These are phyloP conservation scores for Xylariaceae sp. DNA, from an alignment of 2,329 filamentous ascomycete genomes.

Conservation along the genomic window DNA sequence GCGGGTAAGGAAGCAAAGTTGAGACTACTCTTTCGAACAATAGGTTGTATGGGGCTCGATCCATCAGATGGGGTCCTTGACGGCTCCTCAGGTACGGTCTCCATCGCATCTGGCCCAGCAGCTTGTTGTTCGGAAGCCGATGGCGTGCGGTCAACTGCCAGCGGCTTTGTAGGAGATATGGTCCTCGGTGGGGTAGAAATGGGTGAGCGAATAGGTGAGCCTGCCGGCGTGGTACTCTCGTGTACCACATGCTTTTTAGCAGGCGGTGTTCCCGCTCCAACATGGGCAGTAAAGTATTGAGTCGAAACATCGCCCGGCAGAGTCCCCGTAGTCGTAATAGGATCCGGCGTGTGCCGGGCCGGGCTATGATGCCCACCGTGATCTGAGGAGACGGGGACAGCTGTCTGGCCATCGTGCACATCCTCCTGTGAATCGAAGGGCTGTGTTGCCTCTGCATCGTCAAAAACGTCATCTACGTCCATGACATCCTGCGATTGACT, in stretches of 20 bases:
- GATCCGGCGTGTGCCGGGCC: slow-evolving; percentile 24
- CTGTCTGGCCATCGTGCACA: slow-evolving; percentile 24
- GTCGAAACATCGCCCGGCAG: slow-evolving; percentile 28
- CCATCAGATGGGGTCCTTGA: slow-evolving; percentile 64
- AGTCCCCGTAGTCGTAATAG: slow-evolving; percentile 20
- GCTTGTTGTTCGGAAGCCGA: slow-evolving; percentile 20
- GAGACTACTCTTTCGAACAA: slow-evolving; percentile 90
- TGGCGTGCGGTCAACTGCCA: slow-evolving; percentile 9
- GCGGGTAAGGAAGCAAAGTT: slow-evolving; percentile 93
- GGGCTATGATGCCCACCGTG: slow-evolving; percentile 22
- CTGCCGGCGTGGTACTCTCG: slow-evolving; percentile 39
- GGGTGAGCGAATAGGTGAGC: slow-evolving; percentile 31
- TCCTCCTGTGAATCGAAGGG: slow-evolving; percentile 26
- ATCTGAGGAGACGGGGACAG: slow-evolving; percentile 24
- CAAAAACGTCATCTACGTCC: slow-evolving; percentile 37
- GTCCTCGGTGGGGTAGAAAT: slow-evolving; percentile 8
- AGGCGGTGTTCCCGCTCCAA: slow-evolving; percentile 20
- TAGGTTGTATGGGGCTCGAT: slow-evolving; percentile 74
- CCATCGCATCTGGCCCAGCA: slow-evolving; percentile 26
- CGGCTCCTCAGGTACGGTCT: slow-evolving; percentile 32
- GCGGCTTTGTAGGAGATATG: slow-evolving; percentile 23
- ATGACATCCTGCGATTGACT: slow-evolving; percentile 62
- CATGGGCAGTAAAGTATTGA: slow-evolving; percentile 35
- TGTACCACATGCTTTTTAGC: slow-evolving; percentile 19
- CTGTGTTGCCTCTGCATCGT: slow-evolving; percentile 29